Conservation (phyloP, 2,329 filamentous ascomycete genomes). For the Fusarium newnesense region DNA sequence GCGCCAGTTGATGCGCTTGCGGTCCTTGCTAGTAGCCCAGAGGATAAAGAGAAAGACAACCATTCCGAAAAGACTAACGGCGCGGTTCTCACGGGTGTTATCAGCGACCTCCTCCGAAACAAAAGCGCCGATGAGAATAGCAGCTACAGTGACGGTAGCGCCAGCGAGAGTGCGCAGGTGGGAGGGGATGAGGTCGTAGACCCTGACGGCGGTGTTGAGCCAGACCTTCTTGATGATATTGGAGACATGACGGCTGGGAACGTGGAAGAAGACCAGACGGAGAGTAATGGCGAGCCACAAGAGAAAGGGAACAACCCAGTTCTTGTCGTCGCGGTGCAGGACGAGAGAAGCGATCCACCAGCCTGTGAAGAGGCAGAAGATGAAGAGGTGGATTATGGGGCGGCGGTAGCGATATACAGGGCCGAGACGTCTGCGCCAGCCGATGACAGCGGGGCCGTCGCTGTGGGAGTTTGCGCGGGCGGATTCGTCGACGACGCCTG, state of each 20-base stretch:
- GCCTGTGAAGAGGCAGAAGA: constrained; percentile 58
- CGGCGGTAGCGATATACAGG: constrained; percentile 58
- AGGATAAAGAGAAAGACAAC: constrained; percentile 74
- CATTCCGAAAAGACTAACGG: constrained; percentile 83
- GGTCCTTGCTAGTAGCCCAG: constrained; percentile 77
- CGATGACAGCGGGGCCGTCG: background rate
- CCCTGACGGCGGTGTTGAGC: constrained; percentile 69
- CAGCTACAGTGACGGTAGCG: constrained; percentile 70
- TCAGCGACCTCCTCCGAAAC: constrained; percentile 75
- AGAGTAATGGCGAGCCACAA: constrained; percentile 80
- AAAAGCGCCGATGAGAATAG: constrained; percentile 83
- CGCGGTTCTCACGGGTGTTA: constrained; percentile 84
- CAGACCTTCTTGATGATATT: constrained; percentile 74
- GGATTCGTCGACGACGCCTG: constrained; percentile 46
- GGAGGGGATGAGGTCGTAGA: constrained; percentile 72
- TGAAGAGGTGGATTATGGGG: constrained; percentile 57
- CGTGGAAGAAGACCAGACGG: constrained; percentile 78
- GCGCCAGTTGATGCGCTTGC: constrained; percentile 74
- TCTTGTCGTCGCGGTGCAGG: constrained; percentile 75
- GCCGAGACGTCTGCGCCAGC: constrained; percentile 40
- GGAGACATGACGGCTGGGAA: constrained; percentile 74
- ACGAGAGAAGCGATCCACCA: constrained; percentile 84
- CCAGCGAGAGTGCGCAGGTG: constrained; percentile 72
- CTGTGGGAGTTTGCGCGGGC: constrained; percentile 37
- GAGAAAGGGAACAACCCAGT: constrained; percentile 87